Conservation (phyloP, 495 filamentous ascomycete genomes). For the Neurospora sp. region DNA sequence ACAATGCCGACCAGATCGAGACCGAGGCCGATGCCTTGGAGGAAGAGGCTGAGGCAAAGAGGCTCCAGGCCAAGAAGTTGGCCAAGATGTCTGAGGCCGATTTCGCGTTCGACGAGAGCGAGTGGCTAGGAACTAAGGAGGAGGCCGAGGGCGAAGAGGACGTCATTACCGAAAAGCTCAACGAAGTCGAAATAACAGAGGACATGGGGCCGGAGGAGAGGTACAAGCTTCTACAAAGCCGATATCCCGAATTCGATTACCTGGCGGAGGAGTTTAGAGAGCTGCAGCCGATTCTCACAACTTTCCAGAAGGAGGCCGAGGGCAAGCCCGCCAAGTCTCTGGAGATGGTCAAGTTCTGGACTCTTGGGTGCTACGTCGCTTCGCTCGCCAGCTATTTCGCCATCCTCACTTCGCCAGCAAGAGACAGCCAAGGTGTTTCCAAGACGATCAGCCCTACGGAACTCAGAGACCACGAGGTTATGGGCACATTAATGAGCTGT, state of each 20-base stretch:
- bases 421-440: conserved; percentile 39
- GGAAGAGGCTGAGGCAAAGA: conserved; percentile 80
- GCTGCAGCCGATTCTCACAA: conserved; percentile 56
- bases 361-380: conserved; percentile 74
- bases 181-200: conserved; percentile 68
- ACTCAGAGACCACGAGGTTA: conserved; percentile 77
- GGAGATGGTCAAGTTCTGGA: conserved; percentile 60
- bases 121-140: conserved; percentile 52
- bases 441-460: conserved; percentile 53
- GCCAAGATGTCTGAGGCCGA: conserved; percentile 78
- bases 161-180: conserved; percentile 71
- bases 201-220: conserved; percentile 69
- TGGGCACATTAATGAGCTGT: conserved; percentile 73
- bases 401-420: conserved; percentile 64
- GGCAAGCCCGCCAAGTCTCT: conserved; percentile 44
- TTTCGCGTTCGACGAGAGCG: conserved; percentile 81
- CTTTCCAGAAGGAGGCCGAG: conserved; percentile 38
- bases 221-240: conserved; percentile 59
- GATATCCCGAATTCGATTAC: conserved; percentile 87
- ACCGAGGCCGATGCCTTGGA: conserved; percentile 86
- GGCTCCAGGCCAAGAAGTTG: conserved; percentile 82
- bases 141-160: conserved; percentile 37
- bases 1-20: conserved; percentile 80
- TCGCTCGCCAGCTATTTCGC: conserved; percentile 89
- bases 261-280: conserved; percentile 69